phyloP scores from a whole-genome alignment of 306 rosid genomes.

The Ziziphus jujuba region DNA sequence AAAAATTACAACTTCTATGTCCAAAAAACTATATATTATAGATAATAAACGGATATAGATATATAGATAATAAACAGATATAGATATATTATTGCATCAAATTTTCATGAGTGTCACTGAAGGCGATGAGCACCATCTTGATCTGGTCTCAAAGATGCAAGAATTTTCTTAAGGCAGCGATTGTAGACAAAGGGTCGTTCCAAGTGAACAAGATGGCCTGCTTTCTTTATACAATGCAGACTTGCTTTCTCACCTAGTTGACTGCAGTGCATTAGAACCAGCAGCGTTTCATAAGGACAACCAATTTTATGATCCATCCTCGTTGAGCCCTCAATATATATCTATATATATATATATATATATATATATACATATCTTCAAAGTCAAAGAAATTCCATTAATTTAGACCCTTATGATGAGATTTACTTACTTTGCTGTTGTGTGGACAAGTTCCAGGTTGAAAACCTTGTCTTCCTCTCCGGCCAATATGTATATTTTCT shows the following conservation, averaged over 20 bases:
- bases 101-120: too few relatives aligned
- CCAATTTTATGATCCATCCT: background rate
- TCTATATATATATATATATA: too few relatives aligned
- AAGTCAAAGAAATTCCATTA: too few relatives aligned
- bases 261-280: constrained; percentile 12
- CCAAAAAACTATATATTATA: too few relatives aligned
- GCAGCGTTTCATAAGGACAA: background rate
- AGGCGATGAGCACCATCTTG: too few relatives aligned
- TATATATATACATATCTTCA: too few relatives aligned
- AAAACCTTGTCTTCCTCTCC: constrained; percentile 61
- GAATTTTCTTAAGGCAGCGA: constrained; percentile 29
- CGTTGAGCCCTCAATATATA: too few relatives aligned
- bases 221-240: constrained; percentile 23
- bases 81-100: too few relatives aligned
- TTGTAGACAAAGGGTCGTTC: constrained; percentile 45
- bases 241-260: constrained; percentile 35
- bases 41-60: too few relatives aligned
- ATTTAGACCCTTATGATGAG: too few relatives aligned
- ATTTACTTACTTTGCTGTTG: constrained; percentile 43
- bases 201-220: constrained; percentile 46
- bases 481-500: constrained; percentile 58
- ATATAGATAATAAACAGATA: too few relatives aligned
- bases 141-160: constrained; percentile 13
- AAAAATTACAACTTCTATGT: too few relatives aligned
- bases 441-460: constrained; percentile 45